Conservation (phyloP, 768 basidiomycete species). For the Collybiopsis confluens region DNA sequence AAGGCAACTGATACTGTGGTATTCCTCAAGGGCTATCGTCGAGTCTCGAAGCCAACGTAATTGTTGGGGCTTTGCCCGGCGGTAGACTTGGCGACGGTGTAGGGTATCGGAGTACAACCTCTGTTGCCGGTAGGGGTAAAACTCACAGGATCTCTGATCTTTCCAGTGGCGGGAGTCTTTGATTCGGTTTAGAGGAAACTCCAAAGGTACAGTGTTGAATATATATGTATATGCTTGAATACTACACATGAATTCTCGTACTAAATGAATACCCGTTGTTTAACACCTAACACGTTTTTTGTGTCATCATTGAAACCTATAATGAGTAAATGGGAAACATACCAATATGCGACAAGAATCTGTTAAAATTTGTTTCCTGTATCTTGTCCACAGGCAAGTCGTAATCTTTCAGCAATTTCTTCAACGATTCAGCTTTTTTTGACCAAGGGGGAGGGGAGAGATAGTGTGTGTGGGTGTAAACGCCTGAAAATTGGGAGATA, state of each 20-base stretch:
- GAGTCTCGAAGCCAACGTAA: background rate
- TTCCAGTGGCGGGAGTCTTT: conserved; percentile 1
- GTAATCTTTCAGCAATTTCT: conserved; percentile 45
- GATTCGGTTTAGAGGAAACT: background rate
- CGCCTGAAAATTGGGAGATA: no score
- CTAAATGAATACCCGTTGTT: background rate
- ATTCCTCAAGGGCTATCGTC: background rate
- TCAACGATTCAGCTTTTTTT: conserved; percentile 38
- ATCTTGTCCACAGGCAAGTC: conserved; percentile 38
- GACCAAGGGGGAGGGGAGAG: no score
- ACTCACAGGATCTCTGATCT: background rate
- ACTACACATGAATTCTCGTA: no score
- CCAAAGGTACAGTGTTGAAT: no score
- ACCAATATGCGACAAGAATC: conserved; percentile 59
- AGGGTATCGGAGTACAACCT: conserved; percentile 1
- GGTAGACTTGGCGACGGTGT: conserved; percentile 5
- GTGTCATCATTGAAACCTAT: background rate
- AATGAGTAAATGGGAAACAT: conserved; percentile 6
- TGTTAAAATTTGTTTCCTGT: conserved; percentile 42
- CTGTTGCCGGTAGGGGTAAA: conserved; percentile 5
- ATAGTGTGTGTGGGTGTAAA: no score
- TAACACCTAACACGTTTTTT: conserved; percentile 3
- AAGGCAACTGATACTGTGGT: background rate
- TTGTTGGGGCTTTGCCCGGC: background rate
- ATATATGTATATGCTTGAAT: no score